These are phyloP conservation scores for Aphanomyces euteiches DNA, from an alignment of 352 stramenopile genomes.

Conservation along the genomic window DNA sequence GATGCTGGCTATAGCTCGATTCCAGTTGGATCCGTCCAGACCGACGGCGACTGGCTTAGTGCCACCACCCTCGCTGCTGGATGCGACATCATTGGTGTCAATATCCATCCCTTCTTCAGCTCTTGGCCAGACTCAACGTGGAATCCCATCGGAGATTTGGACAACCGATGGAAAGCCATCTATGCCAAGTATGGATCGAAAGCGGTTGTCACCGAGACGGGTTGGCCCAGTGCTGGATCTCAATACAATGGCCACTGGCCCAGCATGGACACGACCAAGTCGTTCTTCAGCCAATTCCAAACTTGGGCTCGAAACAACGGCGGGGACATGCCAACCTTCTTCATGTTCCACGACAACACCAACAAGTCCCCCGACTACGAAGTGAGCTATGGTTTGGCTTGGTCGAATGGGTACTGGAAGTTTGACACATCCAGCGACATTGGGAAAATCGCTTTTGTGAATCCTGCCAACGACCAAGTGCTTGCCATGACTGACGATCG, in stretches of 20 bases:
- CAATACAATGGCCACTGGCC: slow-evolving; percentile 23
- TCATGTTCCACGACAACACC: slow-evolving; percentile 26
- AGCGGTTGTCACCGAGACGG: slow-evolving; percentile 35
- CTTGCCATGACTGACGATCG: no score
- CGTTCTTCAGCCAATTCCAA: slow-evolving; percentile 19
- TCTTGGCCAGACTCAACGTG: slow-evolving; percentile 12
- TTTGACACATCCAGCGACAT: neutral
- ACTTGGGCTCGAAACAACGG: slow-evolving; percentile 4
- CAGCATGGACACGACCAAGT: slow-evolving; percentile 1
- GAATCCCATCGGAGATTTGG: slow-evolving; percentile 42
- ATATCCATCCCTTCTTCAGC: slow-evolving; percentile 63
- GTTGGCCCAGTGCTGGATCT: slow-evolving; percentile 30
- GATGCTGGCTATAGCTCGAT: slow-evolving; percentile 40
- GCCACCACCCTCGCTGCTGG: slow-evolving; percentile 42
- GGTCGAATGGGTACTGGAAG: slow-evolving; percentile 12
- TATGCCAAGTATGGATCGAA: slow-evolving; percentile 30
- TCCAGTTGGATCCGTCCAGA: slow-evolving; percentile 54
- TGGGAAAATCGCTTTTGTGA: no score
- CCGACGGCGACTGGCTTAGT: slow-evolving; percentile 42
- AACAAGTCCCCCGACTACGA: slow-evolving; percentile 26
- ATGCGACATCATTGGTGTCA: slow-evolving; percentile 62
- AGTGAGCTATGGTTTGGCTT: slow-evolving; percentile 10
- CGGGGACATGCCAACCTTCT: slow-evolving; percentile 2
- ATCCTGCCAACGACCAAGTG: no score
- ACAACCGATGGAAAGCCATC: slow-evolving; percentile 31